A percentile compares a stretch with the other conserved stretches of the same genome.
Evolutionary conservation across 805 yeast species (phyloP).

Genomic region (Yarrowia sp.): DNA sequence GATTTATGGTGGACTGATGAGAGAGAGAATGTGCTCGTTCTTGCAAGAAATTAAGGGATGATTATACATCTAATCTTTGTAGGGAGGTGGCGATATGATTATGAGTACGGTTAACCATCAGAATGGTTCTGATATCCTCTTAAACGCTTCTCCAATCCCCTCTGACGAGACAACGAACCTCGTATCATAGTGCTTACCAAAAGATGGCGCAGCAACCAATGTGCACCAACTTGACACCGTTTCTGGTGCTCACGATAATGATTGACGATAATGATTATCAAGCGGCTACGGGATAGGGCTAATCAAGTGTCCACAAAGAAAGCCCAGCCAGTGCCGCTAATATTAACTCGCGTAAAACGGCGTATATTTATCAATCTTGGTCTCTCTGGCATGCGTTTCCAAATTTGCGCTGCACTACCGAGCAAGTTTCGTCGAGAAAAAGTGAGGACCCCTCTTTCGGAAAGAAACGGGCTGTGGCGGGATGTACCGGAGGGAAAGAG

Average conservation of each 20-base stretch:
- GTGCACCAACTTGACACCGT: no score
- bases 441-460: neutral
- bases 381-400: neutral
- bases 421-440: conserved; percentile 1
- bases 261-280: neutral
- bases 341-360: conserved; percentile 2
- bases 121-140: no score
- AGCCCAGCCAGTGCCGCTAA: neutral
- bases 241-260: neutral
- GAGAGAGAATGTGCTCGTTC: no score
- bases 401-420: conserved; percentile 1
- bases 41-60: no score
- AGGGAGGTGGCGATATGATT: no score
- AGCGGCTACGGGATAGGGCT: neutral
- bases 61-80: no score
- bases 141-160: no score
- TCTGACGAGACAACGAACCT: no score
- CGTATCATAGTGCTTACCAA: no score
- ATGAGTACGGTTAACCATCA: no score
- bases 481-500: conserved; percentile 1
- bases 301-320: neutral
- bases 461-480: neutral
- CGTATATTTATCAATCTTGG: conserved; percentile 7
- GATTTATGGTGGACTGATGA: no score
- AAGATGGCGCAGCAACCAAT: no score